A percentile compares a stretch with the other conserved stretches of the same genome.
These are phyloP conservation scores for Aphanomyces cochlioides DNA, from an alignment of 352 stramenopile species.

Conservation along the genomic window DNA sequence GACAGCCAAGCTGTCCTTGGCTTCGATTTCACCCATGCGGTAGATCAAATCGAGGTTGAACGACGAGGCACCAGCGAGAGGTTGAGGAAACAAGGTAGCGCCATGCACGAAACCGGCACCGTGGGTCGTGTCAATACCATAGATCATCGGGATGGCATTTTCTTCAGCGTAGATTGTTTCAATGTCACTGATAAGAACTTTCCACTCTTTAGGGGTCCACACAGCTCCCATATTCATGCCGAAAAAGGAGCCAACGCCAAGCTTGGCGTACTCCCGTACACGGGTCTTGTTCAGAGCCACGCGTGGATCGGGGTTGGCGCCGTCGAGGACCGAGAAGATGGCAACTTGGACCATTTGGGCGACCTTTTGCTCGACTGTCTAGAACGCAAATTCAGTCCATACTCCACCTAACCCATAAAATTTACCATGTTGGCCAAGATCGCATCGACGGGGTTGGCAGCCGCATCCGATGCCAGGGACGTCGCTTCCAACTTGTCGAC, in stretches of 20 bases:
- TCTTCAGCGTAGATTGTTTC: slow-evolving; percentile 71
- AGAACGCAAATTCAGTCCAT: background rate
- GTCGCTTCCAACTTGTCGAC: too few relatives aligned
- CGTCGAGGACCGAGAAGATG: slow-evolving; percentile 70
- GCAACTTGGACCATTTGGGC: slow-evolving; percentile 91
- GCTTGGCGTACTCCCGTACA: slow-evolving; percentile 60
- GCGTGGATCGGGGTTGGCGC: slow-evolving; percentile 31
- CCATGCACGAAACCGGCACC: slow-evolving; percentile 82
- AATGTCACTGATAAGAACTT: slow-evolving; percentile 61
- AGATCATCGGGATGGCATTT: slow-evolving; percentile 65
- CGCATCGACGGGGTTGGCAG: too few relatives aligned
- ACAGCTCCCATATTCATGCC: slow-evolving; percentile 53
- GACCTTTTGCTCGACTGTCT: slow-evolving; percentile 38
- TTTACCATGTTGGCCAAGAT: too few relatives aligned
- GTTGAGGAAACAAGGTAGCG: slow-evolving; percentile 80
- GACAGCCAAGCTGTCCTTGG: slow-evolving; percentile 75
- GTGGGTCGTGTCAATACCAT: slow-evolving; percentile 89
- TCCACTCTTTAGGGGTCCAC: slow-evolving; percentile 68
- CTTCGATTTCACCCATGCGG: slow-evolving; percentile 63
- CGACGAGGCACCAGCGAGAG: slow-evolving; percentile 83
- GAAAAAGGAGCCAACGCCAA: slow-evolving; percentile 87
- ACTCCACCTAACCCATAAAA: too few relatives aligned
- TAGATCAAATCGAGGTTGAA: slow-evolving; percentile 84
- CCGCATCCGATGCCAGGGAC: too few relatives aligned
- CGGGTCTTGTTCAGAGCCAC: slow-evolving; percentile 47